Evolutionary conservation across 441 rosid species (phyloP).

Genomic region (Brassica hybrid): DNA sequence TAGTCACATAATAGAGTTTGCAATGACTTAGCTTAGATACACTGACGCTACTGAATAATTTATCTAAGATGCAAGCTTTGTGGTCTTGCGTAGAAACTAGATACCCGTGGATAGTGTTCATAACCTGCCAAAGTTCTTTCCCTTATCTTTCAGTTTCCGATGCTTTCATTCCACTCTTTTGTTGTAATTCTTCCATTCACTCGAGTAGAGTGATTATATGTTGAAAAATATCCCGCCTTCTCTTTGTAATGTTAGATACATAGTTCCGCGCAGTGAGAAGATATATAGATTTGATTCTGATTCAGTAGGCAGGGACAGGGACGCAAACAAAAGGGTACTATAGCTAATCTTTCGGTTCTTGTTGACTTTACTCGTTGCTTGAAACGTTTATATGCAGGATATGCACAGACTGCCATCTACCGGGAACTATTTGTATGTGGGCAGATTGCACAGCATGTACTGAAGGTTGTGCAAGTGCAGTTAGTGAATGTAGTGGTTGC

Average conservation of each 20-base stretch:
- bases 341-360: background rate
- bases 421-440: constrained; percentile 99
- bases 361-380: constrained; percentile 7
- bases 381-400: constrained; percentile 57
- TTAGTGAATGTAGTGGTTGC: constrained; percentile 97
- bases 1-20: background rate
- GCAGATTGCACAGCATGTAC: constrained; percentile 98
- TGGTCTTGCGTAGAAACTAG: background rate
- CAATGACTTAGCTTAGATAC: constrained; percentile 8
- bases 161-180: background rate
- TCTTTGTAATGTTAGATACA: background rate
- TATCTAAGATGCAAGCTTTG: background rate
- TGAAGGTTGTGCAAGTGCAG: constrained; percentile 94
- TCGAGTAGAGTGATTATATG: background rate
- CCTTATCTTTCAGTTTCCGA: background rate
- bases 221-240: background rate
- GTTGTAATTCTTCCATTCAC: background rate
- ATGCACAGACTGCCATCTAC: constrained; percentile 98
- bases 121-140: background rate
- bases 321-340: background rate
- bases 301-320: constrained; percentile 2
- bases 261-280: background rate
- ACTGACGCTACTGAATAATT: background rate
- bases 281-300: background rate
- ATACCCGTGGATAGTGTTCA: background rate